These are phyloP conservation scores for Fusarium sp. DNA, from an alignment of 2,329 filamentous ascomycete species.

Conservation along the genomic window DNA sequence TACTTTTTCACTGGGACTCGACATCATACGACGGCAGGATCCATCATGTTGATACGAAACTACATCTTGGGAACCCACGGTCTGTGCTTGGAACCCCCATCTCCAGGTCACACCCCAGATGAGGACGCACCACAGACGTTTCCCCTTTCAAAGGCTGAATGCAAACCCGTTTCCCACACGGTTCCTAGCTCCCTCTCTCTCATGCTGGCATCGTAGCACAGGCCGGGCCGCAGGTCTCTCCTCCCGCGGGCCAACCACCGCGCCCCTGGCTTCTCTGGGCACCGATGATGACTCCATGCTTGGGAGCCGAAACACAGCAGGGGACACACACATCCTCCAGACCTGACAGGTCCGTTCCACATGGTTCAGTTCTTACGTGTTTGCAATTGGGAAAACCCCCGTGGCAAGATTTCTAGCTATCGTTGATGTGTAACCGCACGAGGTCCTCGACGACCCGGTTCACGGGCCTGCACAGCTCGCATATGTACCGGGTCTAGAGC, in stretches of 20 bases:
- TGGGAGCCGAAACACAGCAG: conserved; percentile 12
- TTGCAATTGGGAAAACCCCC: not conserved
- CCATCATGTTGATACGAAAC: not conserved
- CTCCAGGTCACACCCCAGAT: not conserved
- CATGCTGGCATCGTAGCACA: conserved; percentile 10
- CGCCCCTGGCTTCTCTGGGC: conserved; percentile 1
- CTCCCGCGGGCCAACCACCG: not conserved
- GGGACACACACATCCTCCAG: conserved; percentile 1
- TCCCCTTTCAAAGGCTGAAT: conserved; percentile 4
- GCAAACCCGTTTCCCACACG: not conserved
- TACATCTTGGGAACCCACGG: not conserved
- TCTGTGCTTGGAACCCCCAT: not conserved
- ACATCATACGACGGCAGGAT: not conserved
- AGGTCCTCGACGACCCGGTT: conserved; percentile 8
- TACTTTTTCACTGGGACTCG: not conserved
- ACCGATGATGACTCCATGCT: conserved; percentile 5
- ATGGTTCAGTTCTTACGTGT: not conserved
- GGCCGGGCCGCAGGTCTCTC: conserved; percentile 14
- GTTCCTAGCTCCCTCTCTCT: not conserved
- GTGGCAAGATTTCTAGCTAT: not conserved
- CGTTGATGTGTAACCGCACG: conserved; percentile 16
- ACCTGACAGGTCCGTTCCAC: conserved; percentile 27
- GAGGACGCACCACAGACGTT: not conserved
- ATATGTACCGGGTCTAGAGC: conserved; percentile 1
- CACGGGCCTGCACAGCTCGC: not conserved